Evolutionary conservation across 1,284 basidiomycete genomes (phyloP).

Genomic region (Malassezia sympodialis): DNA sequence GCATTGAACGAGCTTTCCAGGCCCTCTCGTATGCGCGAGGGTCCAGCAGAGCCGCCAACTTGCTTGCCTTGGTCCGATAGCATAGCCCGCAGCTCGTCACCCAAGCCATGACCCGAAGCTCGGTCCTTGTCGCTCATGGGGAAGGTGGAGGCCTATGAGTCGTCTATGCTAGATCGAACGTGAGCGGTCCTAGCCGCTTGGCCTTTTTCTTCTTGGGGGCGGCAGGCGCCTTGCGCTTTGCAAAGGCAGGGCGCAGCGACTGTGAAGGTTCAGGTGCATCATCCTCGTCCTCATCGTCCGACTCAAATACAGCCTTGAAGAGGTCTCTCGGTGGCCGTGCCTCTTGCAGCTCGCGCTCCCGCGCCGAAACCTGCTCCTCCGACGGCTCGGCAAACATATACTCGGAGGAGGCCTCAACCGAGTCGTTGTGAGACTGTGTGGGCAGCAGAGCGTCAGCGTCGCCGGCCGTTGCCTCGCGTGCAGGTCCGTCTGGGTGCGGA

Average conservation of each 20-base stretch:
- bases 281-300: constrained; percentile 3
- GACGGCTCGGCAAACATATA: constrained; percentile 3
- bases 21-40: constrained; percentile 2
- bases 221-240: constrained; percentile 3
- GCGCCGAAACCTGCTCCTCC: neutral
- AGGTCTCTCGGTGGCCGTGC: constrained; percentile 9
- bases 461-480: neutral
- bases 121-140: constrained; percentile 6
- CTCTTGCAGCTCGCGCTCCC: neutral
- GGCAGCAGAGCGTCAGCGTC: neutral
- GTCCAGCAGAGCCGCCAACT: neutral
- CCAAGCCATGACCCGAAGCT: neutral
- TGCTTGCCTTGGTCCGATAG: constrained; percentile 4
- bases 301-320: constrained; percentile 15
- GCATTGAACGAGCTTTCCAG: neutral
- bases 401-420: neutral
- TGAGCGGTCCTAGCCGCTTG: constrained; percentile 3
- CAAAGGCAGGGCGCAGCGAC: neutral
- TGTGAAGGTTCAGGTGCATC: neutral
- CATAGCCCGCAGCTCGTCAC: constrained; percentile 7
- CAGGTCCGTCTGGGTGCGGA: constrained; percentile 1
- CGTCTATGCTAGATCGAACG: constrained; percentile 10
- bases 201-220: constrained; percentile 3
- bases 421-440: neutral
- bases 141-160: neutral